Evolutionary conservation across 208 protist species (phyloP), one percentile per base, ranked within the genome.

Genomic region (Kentomonas sorsogonicus): DNA sequence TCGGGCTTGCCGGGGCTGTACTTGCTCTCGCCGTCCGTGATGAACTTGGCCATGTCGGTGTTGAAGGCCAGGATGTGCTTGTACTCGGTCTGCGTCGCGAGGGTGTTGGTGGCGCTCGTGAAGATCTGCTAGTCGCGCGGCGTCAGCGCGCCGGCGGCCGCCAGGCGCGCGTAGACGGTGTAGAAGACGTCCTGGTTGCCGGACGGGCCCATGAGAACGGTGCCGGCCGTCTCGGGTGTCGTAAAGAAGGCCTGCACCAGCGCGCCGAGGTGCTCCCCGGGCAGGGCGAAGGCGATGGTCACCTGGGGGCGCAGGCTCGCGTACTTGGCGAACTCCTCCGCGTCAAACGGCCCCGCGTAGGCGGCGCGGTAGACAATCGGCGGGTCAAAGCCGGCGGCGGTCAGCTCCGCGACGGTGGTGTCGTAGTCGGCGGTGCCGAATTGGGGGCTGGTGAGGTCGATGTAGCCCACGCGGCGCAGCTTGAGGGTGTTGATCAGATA

Each of bases 271-370:
- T 79, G 70, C 16, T 9, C 3, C 5, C 38, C 41, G 11, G 56
- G 53, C 13, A 34, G 29, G 20, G 60, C 71, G n/a, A 66, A 77
- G 13, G 79, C 15, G 4, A 89, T 53, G 36, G 80, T 59, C 26
- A 56, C 81, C 68, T 89, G 77, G 38, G 69, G 68, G 39, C 48
- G 44, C 5, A 60, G 48, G 39, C 71, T 55, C 22, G 71, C 77
- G 63, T 83, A 81, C 2, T 23, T 27, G 41, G 73, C 57, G 41
- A 75, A 88, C 18, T 39, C 50, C 15, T 16, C 45, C 31, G 61
- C 1, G 29, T 78, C 67, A 0, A 72, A 29, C 3, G 46, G 27
- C n/a, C n/a, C n/a, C n/a, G n/a, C n/a, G n/a, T n/a, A n/a, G n/a
- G n/a, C n/a, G n/a, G n/a, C n/a, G n/a, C n/a, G n/a, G 56, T 83